Evolutionary conservation across 2,329 filamentous ascomycete genomes (phyloP), one percentile per base, ranked within the genome.

Genomic region (Ustulina deusta): DNA sequence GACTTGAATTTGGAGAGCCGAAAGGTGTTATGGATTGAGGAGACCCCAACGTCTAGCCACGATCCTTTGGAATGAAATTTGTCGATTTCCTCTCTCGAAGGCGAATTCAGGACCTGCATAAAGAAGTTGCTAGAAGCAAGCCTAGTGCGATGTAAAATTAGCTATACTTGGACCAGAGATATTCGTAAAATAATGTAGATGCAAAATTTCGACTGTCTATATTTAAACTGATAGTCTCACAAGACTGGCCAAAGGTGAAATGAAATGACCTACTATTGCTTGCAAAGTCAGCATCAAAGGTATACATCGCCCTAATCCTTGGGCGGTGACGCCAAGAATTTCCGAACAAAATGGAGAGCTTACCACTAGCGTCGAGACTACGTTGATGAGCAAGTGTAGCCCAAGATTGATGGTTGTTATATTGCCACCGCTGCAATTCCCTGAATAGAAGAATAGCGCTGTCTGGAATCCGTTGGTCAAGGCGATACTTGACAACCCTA

Each of bases 21-120:
- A 32, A 51, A 15, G 6, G 13, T 29, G 7, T 51, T 51, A 6
- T 4, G 48, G 15, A 51, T 32, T 17, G 81, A 83, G 4, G 79
- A 75, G 2, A 84, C 72, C 0, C 85, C 83, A 49, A 85, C 81
- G 38, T 83, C 80, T 0, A 86, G 73, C 79, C 80, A 83, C 15
- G 71, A 74, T 1, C 78, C 74, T 49, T 72, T 70, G 0, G 69
- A 56, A 74, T 89, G 86, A 0, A 83, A n/a, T n/a, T n/a, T n/a
- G n/a, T 88, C 81, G 13, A 88, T 74, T 51, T 87, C 84, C 6
- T 72, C 64, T 22, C 86, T 76, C 0, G 83, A 87, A 0, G 86
- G 86, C 0, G 85, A 80, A 17, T 76, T 81, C 10, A 88, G 74
- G 25, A 82, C 78, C 67, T 88, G 86, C 83, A 86, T 62, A 22